Evolutionary conservation across 495 filamentous ascomycete species (phyloP).

Genomic region (Polyplosphaeria fusca): DNA sequence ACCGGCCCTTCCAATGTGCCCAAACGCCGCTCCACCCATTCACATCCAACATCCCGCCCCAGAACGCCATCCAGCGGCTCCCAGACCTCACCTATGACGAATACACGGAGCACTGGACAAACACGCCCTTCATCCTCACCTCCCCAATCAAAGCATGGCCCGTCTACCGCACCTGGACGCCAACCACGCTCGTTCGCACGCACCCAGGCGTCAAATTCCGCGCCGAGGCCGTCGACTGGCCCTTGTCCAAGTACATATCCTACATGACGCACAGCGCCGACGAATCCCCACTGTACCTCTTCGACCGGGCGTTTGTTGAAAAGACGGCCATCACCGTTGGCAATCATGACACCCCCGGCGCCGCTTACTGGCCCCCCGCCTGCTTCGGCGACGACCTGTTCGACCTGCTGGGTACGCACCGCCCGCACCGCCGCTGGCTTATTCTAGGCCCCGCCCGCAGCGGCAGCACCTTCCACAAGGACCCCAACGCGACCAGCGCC

Average conservation of each 20-base stretch:
- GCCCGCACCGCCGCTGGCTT: slow-evolving; percentile 89
- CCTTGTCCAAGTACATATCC: slow-evolving; percentile 69
- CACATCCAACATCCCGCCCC: slow-evolving; percentile 63
- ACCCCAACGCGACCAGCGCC: slow-evolving; percentile 72
- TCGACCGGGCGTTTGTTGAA: slow-evolving; percentile 80
- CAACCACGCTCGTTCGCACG: slow-evolving; percentile 57
- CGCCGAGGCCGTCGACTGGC: slow-evolving; percentile 94
- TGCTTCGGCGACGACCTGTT: slow-evolving; percentile 92
- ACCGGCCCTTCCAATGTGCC: slow-evolving; percentile 89
- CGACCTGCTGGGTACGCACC: slow-evolving; percentile 69
- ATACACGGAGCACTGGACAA: slow-evolving; percentile 72
- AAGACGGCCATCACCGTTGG: slow-evolving; percentile 76
- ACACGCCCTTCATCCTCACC: slow-evolving; percentile 84
- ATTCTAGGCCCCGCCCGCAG: slow-evolving; percentile 87
- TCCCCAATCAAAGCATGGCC: slow-evolving; percentile 82
- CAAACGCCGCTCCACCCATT: slow-evolving; percentile 66
- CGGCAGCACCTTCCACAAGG: slow-evolving; percentile 95
- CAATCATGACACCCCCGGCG: slow-evolving; percentile 44
- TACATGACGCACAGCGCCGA: slow-evolving; percentile 84
- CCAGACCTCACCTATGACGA: slow-evolving; percentile 65
- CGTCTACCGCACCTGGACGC: slow-evolving; percentile 69
- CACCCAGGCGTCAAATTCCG: slow-evolving; percentile 71
- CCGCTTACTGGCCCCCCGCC: slow-evolving; percentile 75
- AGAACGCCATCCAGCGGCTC: slow-evolving; percentile 71
- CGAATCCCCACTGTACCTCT: slow-evolving; percentile 90